Base-by-base conservation (phyloP, 1,284 basidiomycete genomes). In the Ganoderma sinense region DNA sequence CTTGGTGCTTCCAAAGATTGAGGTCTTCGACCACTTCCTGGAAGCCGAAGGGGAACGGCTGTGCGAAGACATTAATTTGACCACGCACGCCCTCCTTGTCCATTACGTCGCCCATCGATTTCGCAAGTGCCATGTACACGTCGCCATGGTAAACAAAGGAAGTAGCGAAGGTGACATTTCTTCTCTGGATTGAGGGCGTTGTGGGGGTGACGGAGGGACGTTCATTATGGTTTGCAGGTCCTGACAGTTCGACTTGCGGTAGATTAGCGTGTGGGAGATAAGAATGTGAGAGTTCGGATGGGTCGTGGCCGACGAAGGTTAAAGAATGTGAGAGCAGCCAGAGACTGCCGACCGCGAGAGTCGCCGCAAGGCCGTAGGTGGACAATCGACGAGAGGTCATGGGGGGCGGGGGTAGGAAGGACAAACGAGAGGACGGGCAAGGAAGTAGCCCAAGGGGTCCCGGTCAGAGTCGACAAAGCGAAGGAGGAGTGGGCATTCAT, bases 71-170 rank as follows among this genome's bases (percentile, higher is more conserved):
- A 51, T 78, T 76, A 2, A 82, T 75, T 13, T 75, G 72, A n/a
- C 68, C 73, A 26, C 60, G 71, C 10, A 67, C 65, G 10, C 67
- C 69, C 14, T 70, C 59, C 16, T 53, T 56, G 66, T 61, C 72
- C 67, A 81, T 72, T 4, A 78, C 75, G n/a, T 78, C 74, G 56
- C 78, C 73, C 33, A 82, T 62, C 3, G 80, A 79, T 76, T 79
- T 80, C 0, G 76, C 80, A n/a, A 83, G 64, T 14, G 78, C 70
- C 78, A 82, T 79, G 63, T 80, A 82, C 7, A 82, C 81, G 62
- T 83, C 82, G 68, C 78, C 77, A 67, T 82, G 82, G 62, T 76
- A 77, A 3, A 75, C 73, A 61, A 82, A 83, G 0, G 73, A 73
- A 6, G 80, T 78, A 1, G 81, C 81, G 29, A 83, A 74, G 13